A percentile compares a stretch with the other conserved stretches of the same genome.
Conservation (phyloP, 1,139 yeast species). For the Pichia norvegensis region DNA sequence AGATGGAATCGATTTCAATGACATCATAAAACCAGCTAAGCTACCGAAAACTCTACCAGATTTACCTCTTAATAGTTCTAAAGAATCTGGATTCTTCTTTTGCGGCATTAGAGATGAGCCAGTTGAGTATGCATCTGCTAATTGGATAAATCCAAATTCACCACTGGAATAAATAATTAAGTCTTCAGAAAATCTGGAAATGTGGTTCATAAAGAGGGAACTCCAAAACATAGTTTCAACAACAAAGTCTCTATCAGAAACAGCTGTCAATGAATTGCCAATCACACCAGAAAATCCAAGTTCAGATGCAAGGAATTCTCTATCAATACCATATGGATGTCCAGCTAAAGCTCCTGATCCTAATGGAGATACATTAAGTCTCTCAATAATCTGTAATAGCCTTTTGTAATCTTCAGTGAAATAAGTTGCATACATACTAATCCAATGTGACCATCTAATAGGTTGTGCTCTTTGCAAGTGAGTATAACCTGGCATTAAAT, state of each 20-base stretch:
- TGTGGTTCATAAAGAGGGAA: slow-evolving; percentile 89
- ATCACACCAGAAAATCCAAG: slow-evolving; percentile 78
- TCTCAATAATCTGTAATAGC: slow-evolving; percentile 65
- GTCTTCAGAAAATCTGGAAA: slow-evolving; percentile 91
- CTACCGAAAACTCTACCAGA: slow-evolving; percentile 96
- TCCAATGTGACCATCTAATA: slow-evolving; percentile 98
- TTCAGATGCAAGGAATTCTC: slow-evolving; percentile 75
- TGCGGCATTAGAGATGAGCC: slow-evolving; percentile 99
- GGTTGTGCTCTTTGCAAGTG: slow-evolving; percentile 99
- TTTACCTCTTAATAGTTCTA: slow-evolving; percentile 92
- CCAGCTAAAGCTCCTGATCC: slow-evolving; percentile 99
- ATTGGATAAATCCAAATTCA: slow-evolving; percentile 87
- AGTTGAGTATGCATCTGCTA: slow-evolving; percentile 96
- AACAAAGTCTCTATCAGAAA: slow-evolving; percentile 94
- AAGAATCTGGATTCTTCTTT: slow-evolving; percentile 94
- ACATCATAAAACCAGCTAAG: slow-evolving; percentile 91
- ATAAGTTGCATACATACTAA: slow-evolving; percentile 89
- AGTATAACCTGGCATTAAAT: slow-evolving; percentile 97
- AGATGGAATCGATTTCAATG: slow-evolving; percentile 90
- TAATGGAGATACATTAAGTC: slow-evolving; percentile 84
- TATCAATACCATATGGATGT: slow-evolving; percentile 95
- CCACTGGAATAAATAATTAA: slow-evolving; percentile 93
- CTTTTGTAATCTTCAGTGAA: slow-evolving; percentile 86
- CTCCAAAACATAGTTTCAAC: slow-evolving; percentile 97
- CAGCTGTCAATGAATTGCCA: slow-evolving; percentile 93